Evolutionary conservation across 352 stramenopile genomes (phyloP).

Genomic region (Pythium periplocum): DNA sequence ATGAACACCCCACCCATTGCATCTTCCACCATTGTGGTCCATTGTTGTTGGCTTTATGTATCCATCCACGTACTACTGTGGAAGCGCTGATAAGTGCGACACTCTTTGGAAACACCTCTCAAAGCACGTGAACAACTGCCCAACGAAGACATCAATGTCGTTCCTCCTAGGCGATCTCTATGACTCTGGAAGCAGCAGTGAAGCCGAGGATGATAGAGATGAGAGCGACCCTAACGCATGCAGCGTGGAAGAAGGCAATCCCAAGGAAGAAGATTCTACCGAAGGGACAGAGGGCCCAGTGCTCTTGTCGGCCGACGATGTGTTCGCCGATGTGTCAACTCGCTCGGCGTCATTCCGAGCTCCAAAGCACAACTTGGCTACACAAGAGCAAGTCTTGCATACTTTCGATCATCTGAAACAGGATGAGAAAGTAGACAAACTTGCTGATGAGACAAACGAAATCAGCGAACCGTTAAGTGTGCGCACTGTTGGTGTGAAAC

Average conservation of each 20-base stretch:
- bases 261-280: not conserved
- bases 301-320: conserved; percentile 38
- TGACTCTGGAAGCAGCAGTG: conserved; percentile 24
- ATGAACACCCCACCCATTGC: too few relatives aligned
- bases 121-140: too few relatives aligned
- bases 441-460: too few relatives aligned
- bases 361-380: too few relatives aligned
- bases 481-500: too few relatives aligned
- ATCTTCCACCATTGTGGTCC: not conserved
- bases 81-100: too few relatives aligned
- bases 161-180: conserved; percentile 48
- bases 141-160: conserved; percentile 23
- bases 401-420: conserved; percentile 1
- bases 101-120: too few relatives aligned
- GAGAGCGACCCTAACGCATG: too few relatives aligned
- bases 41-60: not conserved
- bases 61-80: too few relatives aligned
- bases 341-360: too few relatives aligned
- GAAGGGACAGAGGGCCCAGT: not conserved
- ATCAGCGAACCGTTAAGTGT: too few relatives aligned
- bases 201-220: not conserved
- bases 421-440: not conserved
- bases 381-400: too few relatives aligned
- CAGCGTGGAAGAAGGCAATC: conserved; percentile 22
- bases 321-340: conserved; percentile 28